Evolutionary conservation across 352 stramenopile species (phyloP).

Genomic region (Phytophthora melonis): DNA sequence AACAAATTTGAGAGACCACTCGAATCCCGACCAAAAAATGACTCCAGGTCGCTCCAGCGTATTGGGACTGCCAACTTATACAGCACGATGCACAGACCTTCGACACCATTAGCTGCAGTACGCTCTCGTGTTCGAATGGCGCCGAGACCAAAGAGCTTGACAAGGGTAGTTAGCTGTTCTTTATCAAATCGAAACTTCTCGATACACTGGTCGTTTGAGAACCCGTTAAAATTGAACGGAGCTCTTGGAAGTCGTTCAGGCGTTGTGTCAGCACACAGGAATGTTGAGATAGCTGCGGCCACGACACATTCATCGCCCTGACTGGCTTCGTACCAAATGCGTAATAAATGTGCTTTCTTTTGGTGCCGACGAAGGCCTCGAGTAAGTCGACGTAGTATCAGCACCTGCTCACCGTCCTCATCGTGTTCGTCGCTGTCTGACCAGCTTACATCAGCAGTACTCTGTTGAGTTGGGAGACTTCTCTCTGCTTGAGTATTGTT

Average conservation of each 20-base stretch:
- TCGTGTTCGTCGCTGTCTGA: too few relatives aligned
- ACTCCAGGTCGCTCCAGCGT: slow-evolving; percentile 14
- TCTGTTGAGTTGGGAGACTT: too few relatives aligned
- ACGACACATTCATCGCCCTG: too few relatives aligned
- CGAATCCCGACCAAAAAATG: slow-evolving; percentile 7
- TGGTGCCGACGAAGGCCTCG: too few relatives aligned
- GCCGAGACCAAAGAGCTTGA: background rate
- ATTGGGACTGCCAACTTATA: slow-evolving; percentile 22
- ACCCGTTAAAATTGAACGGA: background rate
- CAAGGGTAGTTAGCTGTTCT: background rate
- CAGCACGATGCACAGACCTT: slow-evolving; percentile 20
- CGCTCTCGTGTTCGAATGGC: background rate
- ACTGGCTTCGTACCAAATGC: too few relatives aligned
- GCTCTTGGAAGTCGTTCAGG: background rate
- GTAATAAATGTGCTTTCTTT: too few relatives aligned
- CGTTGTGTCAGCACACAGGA: too few relatives aligned
- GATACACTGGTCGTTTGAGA: background rate
- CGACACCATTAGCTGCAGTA: background rate
- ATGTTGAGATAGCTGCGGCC: too few relatives aligned
- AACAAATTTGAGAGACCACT: slow-evolving; percentile 26
- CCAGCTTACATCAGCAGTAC: too few relatives aligned
- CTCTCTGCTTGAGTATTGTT: too few relatives aligned
- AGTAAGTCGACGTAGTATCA: too few relatives aligned
- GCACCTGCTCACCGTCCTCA: too few relatives aligned
- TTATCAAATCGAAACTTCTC: background rate